phyloP scores from a whole-genome alignment of 2,329 filamentous ascomycete genomes.

The Clarireedia homoeocarpa region DNA sequence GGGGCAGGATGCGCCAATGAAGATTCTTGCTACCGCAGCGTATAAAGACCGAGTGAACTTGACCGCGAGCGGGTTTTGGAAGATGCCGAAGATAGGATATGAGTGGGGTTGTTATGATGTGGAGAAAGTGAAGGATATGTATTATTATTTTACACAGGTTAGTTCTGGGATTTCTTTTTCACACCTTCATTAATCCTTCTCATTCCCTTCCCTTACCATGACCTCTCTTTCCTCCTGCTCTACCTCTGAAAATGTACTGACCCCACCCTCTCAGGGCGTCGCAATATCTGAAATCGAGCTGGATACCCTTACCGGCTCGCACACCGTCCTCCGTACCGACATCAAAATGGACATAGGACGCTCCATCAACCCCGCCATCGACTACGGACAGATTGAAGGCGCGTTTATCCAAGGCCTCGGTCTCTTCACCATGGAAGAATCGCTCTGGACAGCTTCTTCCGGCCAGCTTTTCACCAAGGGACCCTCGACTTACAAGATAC shows the following conservation, averaged over 20 bases:
- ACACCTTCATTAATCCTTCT: too few relatives aligned
- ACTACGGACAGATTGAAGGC: constrained; percentile 78
- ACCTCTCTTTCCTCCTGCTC: background rate
- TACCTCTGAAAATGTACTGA: background rate
- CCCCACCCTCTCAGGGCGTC: constrained; percentile 64
- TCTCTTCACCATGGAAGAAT: constrained; percentile 71
- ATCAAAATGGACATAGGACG: constrained; percentile 95
- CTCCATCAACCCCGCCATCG: constrained; percentile 60
- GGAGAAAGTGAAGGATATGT: constrained; percentile 57
- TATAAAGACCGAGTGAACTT: constrained; percentile 95
- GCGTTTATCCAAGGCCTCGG: constrained; percentile 76
- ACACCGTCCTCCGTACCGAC: constrained; percentile 82
- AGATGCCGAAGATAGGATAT: constrained; percentile 92
- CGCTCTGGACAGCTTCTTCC: constrained; percentile 49
- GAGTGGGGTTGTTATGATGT: constrained; percentile 82
- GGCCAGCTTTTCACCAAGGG: constrained; percentile 58
- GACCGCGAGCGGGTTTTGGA: constrained; percentile 90
- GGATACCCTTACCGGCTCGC: constrained; percentile 87
- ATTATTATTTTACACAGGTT: constrained; percentile 90
- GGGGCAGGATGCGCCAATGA: constrained; percentile 70
- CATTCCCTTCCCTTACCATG: too few relatives aligned
- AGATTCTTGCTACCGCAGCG: constrained; percentile 77
- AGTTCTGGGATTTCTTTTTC: background rate
- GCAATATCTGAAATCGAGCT: constrained; percentile 87
- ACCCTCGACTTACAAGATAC: constrained; percentile 75